Evolutionary conservation across 148 eudicot genomes (phyloP).

Genomic region (Fagopyrum esculentum): DNA sequence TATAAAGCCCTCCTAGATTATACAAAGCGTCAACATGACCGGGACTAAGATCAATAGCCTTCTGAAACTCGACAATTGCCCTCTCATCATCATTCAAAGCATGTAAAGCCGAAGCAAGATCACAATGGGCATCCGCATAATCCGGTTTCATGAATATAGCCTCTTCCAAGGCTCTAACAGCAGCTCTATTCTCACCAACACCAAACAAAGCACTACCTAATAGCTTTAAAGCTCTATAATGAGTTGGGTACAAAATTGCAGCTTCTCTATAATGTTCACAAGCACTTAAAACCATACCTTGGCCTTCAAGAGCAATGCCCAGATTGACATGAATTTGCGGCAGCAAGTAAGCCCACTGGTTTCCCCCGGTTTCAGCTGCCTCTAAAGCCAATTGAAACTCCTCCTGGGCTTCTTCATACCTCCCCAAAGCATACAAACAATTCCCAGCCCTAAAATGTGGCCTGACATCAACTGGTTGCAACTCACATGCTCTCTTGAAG

Average conservation of each 20-base stretch:
- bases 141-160: slow-evolving; percentile 85
- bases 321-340: slow-evolving; percentile 98
- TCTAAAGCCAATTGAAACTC: slow-evolving; percentile 78
- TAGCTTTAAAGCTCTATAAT: slow-evolving; percentile 89
- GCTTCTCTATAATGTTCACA: slow-evolving; percentile 99
- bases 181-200: slow-evolving; percentile 69
- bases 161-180: slow-evolving; percentile 72
- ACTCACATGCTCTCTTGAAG: slow-evolving; percentile 83
- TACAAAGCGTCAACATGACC: slow-evolving; percentile 96
- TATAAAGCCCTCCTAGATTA: slow-evolving; percentile 90
- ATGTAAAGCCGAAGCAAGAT: slow-evolving; percentile 17
- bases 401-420: slow-evolving; percentile 47
- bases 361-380: slow-evolving; percentile 89
- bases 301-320: slow-evolving; percentile 84
- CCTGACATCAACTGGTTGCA: slow-evolving; percentile 88
- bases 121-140: slow-evolving; percentile 82
- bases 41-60: slow-evolving; percentile 90
- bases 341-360: slow-evolving; percentile 78
- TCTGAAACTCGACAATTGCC: slow-evolving; percentile 93
- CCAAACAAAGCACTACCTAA: slow-evolving; percentile 96
- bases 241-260: slow-evolving; percentile 90
- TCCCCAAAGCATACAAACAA: slow-evolving; percentile 67
- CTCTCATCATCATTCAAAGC: slow-evolving; percentile 65
- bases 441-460: slow-evolving; percentile 94
- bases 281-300: slow-evolving; percentile 93